Percentiles rank a stretch among this genome's conserved stretches.
Evolutionary conservation across 768 basidiomycete species (phyloP).

Genomic region (Arthromyces matolae): DNA sequence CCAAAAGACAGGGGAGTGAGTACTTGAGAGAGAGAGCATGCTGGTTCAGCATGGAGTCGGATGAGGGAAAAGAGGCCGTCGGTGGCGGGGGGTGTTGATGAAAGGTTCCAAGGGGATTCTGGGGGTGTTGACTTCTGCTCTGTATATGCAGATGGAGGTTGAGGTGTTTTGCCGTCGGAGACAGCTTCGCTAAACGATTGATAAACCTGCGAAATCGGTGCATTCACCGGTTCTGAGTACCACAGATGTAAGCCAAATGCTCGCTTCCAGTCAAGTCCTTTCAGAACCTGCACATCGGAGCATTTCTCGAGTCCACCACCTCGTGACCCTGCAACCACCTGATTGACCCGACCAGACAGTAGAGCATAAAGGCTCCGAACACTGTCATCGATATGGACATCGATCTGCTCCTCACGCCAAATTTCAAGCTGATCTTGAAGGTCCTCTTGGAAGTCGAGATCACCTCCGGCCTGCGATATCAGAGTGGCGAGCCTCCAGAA

Average conservation of each 20-base stretch:
- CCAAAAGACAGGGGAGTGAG: slow-evolving; percentile 74
- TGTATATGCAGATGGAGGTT: slow-evolving; percentile 57
- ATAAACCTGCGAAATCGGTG: slow-evolving; percentile 68
- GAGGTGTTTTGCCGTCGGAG: slow-evolving; percentile 38
- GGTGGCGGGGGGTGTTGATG: slow-evolving; percentile 37
- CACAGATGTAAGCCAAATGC: slow-evolving; percentile 88
- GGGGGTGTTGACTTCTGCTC: slow-evolving; percentile 13
- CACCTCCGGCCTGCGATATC: slow-evolving; percentile 82
- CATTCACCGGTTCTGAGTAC: slow-evolving; percentile 74
- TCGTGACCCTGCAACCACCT: slow-evolving; percentile 51
- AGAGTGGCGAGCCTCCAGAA: slow-evolving; percentile 87
- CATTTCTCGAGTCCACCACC: slow-evolving; percentile 48
- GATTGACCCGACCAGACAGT: slow-evolving; percentile 67
- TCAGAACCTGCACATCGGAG: slow-evolving; percentile 57
- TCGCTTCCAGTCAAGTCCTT: slow-evolving; percentile 90
- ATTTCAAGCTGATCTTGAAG: slow-evolving; percentile 70
- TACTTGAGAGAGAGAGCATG: slow-evolving; percentile 62
- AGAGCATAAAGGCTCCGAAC: slow-evolving; percentile 82
- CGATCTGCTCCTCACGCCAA: slow-evolving; percentile 78
- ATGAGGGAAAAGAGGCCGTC: slow-evolving; percentile 86
- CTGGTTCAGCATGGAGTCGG: slow-evolving; percentile 69
- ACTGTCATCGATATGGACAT: slow-evolving; percentile 60
- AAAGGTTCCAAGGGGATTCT: slow-evolving; percentile 38
- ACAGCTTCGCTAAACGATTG: slow-evolving; percentile 49
- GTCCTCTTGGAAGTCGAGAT: slow-evolving; percentile 69